These are phyloP conservation scores for Paxillus rubicundulus DNA, from an alignment of 768 basidiomycete genomes.

Conservation along the genomic window DNA sequence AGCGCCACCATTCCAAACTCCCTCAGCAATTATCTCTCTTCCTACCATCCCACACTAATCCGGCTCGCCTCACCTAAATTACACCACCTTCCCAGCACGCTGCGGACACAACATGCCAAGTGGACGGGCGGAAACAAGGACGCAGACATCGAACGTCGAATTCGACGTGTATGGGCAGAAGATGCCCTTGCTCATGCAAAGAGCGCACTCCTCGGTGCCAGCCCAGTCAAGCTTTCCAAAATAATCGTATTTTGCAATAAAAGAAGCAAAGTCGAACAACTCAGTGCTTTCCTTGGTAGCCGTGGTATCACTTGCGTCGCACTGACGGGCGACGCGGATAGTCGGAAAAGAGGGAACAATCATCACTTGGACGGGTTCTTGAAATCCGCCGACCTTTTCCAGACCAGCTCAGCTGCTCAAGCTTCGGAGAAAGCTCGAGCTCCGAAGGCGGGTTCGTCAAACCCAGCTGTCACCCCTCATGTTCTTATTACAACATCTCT, in stretches of 20 bases:
- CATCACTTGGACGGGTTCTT: slow-evolving; percentile 78
- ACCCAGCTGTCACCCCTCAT: slow-evolving; percentile 43
- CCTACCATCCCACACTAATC: slow-evolving; percentile 57
- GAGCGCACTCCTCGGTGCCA: slow-evolving; percentile 15
- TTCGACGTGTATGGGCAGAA: slow-evolving; percentile 72
- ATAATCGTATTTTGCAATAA: slow-evolving; percentile 85
- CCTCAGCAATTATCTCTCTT: slow-evolving; percentile 61
- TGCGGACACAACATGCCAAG: slow-evolving; percentile 69
- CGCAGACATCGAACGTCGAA: slow-evolving; percentile 73
- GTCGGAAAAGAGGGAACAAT: slow-evolving; percentile 66
- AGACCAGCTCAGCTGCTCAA: background rate
- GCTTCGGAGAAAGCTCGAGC: slow-evolving; percentile 2
- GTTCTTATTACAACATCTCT: slow-evolving; percentile 89
- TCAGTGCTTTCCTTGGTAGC: slow-evolving; percentile 56
- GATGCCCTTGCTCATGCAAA: slow-evolving; percentile 44
- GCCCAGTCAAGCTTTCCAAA: slow-evolving; percentile 49
- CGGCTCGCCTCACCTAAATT: slow-evolving; percentile 79
- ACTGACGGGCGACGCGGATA: slow-evolving; percentile 60
- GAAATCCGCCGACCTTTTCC: slow-evolving; percentile 18
- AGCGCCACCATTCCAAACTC: slow-evolving; percentile 86
- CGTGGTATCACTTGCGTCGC: slow-evolving; percentile 62
- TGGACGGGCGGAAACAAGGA: slow-evolving; percentile 82
- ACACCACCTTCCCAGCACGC: slow-evolving; percentile 69
- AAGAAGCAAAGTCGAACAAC: slow-evolving; percentile 59
- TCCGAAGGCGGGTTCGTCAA: slow-evolving; percentile 15